Evolutionary conservation across 108 stramenopile genomes (phyloP).

Genomic region (Fragilaria crotonensis): DNA sequence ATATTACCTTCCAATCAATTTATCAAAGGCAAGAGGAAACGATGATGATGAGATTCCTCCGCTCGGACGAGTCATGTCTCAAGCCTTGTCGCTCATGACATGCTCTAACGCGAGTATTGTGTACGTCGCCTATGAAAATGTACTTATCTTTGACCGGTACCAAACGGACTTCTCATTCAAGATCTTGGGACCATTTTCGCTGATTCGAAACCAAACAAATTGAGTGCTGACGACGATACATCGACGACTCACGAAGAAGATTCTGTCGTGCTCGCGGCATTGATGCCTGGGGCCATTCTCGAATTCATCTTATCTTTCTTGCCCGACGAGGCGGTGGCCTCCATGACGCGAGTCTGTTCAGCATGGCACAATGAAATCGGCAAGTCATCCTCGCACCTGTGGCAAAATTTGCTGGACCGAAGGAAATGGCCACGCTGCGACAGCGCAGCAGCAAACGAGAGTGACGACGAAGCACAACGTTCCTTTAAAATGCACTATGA

Average conservation of each 20-base stretch:
- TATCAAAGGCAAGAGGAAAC: conserved; percentile 1
- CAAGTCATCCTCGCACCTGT: conserved; percentile 32
- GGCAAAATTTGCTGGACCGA: conserved; percentile 33
- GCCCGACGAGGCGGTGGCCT: conserved; percentile 23
- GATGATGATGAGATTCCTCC: not conserved
- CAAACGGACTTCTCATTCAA: conserved; percentile 25
- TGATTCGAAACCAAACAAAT: conserved; percentile 6
- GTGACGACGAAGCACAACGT: too few species aligned
- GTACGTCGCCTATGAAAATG: conserved; percentile 25
- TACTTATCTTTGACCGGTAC: conserved; percentile 43
- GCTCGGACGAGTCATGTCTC: conserved; percentile 9
- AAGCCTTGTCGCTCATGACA: conserved; percentile 9
- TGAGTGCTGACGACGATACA: conserved; percentile 8
- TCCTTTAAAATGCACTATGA: too few species aligned
- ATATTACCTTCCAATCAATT: conserved; percentile 13
- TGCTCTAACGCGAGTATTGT: conserved; percentile 29
- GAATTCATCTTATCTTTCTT: conserved; percentile 37
- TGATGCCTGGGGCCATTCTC: conserved; percentile 33
- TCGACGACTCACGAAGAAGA: not conserved
- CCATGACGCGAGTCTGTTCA: conserved; percentile 26
- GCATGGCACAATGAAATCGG: conserved; percentile 46
- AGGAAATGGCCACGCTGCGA: conserved; percentile 25
- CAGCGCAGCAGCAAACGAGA: not conserved
- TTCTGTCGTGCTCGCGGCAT: not conserved
- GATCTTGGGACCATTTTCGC: conserved; percentile 1